phyloP scores from a whole-genome alignment of 768 basidiomycete species.

The Rhodotorula graminis region DNA sequence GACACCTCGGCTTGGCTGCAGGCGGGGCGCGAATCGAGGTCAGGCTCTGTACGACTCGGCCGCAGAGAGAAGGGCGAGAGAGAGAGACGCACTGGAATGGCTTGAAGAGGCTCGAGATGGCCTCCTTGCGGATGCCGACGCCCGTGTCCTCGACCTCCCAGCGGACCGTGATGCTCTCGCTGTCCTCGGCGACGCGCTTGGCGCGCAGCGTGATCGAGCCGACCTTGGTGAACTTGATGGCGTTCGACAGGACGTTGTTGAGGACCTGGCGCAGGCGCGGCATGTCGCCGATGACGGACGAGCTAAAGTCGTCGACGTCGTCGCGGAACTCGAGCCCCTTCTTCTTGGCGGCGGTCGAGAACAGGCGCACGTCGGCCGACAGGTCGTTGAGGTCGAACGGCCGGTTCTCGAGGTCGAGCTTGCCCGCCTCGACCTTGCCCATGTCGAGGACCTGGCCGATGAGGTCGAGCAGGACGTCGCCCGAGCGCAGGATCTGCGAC shows the following conservation, averaged over 20 bases:
- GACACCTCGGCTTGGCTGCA: conserved; percentile 80
- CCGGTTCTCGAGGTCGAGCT: conserved; percentile 35
- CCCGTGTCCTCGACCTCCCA: conserved; percentile 96
- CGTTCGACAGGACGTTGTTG: conserved; percentile 62
- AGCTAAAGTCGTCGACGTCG: conserved; percentile 85
- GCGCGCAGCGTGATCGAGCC: conserved; percentile 29
- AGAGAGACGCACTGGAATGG: conserved; percentile 64
- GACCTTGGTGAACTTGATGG: conserved; percentile 80
- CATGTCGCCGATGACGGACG: conserved; percentile 89
- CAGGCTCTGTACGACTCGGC: neutral
- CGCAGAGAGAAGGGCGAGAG: neutral
- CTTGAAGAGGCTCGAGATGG: conserved; percentile 91
- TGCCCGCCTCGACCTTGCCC: conserved; percentile 41
- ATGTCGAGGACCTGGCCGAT: conserved; percentile 40
- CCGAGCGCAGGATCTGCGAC: conserved; percentile 29
- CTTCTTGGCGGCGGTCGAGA: conserved; percentile 89
- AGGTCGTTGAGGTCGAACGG: conserved; percentile 55
- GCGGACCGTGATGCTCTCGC: conserved; percentile 70
- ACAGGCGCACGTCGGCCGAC: conserved; percentile 88
- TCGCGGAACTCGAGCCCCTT: conserved; percentile 91
- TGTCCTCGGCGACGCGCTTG: conserved; percentile 50
- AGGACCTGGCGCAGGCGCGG: conserved; percentile 71
- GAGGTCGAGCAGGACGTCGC: conserved; percentile 38
- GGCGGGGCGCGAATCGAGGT: too few species aligned
- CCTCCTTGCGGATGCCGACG: conserved; percentile 94